These are phyloP conservation scores for Luffa aegyptiaca DNA, from an alignment of 306 rosid genomes.

Conservation along the genomic window DNA sequence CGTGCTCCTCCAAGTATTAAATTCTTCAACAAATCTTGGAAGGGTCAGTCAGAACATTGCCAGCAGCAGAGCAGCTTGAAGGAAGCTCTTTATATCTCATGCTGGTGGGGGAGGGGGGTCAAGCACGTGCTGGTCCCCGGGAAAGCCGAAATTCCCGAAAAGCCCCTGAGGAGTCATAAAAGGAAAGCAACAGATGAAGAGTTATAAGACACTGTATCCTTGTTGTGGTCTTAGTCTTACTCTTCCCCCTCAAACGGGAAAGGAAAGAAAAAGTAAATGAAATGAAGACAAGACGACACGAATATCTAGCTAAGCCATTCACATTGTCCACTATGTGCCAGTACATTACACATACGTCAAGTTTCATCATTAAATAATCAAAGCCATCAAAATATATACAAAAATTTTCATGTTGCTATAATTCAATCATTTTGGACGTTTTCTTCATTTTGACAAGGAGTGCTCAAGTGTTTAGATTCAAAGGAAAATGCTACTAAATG, in stretches of 20 bases:
- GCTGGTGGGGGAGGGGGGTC: conserved; percentile 30
- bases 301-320: conserved; percentile 7
- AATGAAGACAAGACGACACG: background rate
- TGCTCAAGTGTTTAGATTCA: background rate
- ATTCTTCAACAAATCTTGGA: conserved; percentile 22
- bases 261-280: background rate
- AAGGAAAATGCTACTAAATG: background rate
- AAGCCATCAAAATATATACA: background rate
- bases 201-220: background rate
- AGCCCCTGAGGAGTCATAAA: conserved; percentile 47
- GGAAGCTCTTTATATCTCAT: conserved; percentile 19
- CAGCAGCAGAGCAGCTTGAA: conserved; percentile 1
- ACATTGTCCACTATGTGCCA: background rate
- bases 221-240: background rate
- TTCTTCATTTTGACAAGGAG: background rate
- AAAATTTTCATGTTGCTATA: background rate
- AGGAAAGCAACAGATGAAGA: conserved; percentile 2
- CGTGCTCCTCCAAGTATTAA: conserved; percentile 17
- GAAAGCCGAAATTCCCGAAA: conserved; percentile 65
- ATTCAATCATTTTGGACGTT: background rate
- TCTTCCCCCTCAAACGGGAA: background rate
- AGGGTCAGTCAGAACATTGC: background rate
- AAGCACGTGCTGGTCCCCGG: conserved; percentile 23
- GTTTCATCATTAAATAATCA: conserved; percentile 6
- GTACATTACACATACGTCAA: background rate